Evolutionary conservation across 495 filamentous ascomycete genomes (phyloP).

Genomic region (Acidomyces sp.): DNA sequence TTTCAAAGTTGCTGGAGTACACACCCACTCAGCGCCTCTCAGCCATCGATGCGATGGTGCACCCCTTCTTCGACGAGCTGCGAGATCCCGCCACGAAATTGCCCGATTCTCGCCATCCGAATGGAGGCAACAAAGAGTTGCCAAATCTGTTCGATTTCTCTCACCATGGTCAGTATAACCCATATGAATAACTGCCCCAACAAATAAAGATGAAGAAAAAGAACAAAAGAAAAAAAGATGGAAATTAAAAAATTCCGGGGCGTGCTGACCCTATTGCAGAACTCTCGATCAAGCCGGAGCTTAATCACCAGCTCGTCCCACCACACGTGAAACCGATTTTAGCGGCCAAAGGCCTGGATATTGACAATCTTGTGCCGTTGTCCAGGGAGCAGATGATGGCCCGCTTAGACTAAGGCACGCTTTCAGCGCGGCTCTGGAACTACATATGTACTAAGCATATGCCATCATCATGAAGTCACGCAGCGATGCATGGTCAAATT

Average conservation of each 20-base stretch:
- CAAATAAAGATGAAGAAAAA: too few species aligned
- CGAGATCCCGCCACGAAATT: conserved; percentile 75
- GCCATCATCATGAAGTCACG: conserved; percentile 11
- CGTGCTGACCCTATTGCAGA: conserved; percentile 41
- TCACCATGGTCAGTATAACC: conserved; percentile 58
- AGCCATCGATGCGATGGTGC: conserved; percentile 92
- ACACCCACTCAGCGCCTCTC: conserved; percentile 91
- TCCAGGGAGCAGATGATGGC: conserved; percentile 93
- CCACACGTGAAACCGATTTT: conserved; percentile 63
- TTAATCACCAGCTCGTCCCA: conserved; percentile 81
- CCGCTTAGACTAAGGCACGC: conserved; percentile 69
- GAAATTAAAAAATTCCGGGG: background rate
- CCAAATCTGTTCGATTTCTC: conserved; percentile 87
- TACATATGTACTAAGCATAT: background rate
- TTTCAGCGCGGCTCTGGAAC: background rate
- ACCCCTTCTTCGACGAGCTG: conserved; percentile 97
- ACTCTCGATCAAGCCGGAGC: conserved; percentile 78
- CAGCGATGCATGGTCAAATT: conserved; percentile 12
- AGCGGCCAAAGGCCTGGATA: conserved; percentile 66
- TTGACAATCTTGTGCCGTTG: conserved; percentile 86
- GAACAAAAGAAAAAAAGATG: too few species aligned
- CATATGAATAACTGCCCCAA: too few species aligned
- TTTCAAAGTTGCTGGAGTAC: conserved; percentile 86
- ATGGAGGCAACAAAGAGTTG: conserved; percentile 61
- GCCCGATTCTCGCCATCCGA: conserved; percentile 84